Base-by-base conservation (phyloP, 495 filamentous ascomycete species). In the Apodospora peruviana region DNA sequence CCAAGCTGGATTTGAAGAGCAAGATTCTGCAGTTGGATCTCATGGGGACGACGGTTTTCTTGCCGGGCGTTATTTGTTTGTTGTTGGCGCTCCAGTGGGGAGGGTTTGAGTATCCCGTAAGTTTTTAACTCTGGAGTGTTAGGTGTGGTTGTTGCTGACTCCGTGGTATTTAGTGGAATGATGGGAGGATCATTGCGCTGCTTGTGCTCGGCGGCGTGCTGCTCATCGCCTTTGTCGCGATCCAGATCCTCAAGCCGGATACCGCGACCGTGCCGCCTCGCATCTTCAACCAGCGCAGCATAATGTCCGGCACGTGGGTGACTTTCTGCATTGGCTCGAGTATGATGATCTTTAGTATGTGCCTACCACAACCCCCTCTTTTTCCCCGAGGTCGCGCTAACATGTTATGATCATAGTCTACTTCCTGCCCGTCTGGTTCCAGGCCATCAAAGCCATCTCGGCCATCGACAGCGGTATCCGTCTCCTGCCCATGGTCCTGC, bases 81-180 rank as follows among this genome's bases (percentile, higher is more conserved):
- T 57, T 90, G 23, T 69, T 94, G 2, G 87, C 86, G 0, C 70
- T 94, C 9, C 84, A 91, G 56, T 93, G 88, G 88, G 87, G 87
- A 41, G 88, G 86, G 0, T 70, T 73, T 8, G 77, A 66, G 20
- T 87, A 90, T 41, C 52, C 64, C 1, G 54, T 57, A 22, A 47
- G 47, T 56, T 21, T 22, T 65, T 88, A 23, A 2, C 34, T 38
- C 16, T 38, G 16, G 16, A 11, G 36, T 38, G 9, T 18, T 38
- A 11, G 5, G 8, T 21, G 8, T 35, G 14, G n/a, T 5, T 41
- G n/a, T 22, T 10, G n/a, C 14, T 49, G 5, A 77, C 66, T 36
- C 82, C 84, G 77, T 51, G 58, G 73, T 2, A 70, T 74, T 41
- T 76, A 83, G 57, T 86, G 83, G 77, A 64, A 45, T 49, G 48